These are phyloP conservation scores for Litsea cubeba DNA, from an alignment of 164 flowering plant species.

Conservation along the genomic window DNA sequence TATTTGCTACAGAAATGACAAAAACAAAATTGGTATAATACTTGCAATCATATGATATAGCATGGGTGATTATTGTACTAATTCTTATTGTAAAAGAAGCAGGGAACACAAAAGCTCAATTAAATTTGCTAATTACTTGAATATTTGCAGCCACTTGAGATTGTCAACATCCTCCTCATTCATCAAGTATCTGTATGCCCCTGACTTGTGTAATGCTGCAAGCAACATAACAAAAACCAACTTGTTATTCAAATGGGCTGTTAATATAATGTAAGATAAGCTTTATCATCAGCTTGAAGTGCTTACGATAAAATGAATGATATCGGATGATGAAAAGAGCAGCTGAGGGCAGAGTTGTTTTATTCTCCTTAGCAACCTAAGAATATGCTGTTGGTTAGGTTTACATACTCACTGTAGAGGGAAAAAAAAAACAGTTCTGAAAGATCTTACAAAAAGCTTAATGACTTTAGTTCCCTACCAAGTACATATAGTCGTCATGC, in stretches of 20 bases:
- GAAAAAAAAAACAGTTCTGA: not conserved
- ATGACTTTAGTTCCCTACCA: constrained; percentile 33
- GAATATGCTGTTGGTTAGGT: constrained; percentile 1
- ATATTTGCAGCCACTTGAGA: constrained; percentile 37
- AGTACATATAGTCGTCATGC: constrained; percentile 78
- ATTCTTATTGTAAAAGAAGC: not conserved
- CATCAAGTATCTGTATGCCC: constrained; percentile 36
- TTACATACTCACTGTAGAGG: not conserved
- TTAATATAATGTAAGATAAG: not conserved
- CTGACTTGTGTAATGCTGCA: constrained; percentile 32
- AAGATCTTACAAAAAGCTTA: not conserved
- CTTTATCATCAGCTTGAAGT: not conserved
- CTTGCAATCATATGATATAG: too few species aligned
- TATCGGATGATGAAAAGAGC: constrained; percentile 68
- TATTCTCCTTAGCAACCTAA: constrained; percentile 67
- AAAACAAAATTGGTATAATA: not conserved
- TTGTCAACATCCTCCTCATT: constrained; percentile 35
- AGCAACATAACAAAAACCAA: not conserved
- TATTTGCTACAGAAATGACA: constrained; percentile 28
- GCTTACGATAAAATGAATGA: constrained; percentile 71
- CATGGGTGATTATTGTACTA: not conserved
- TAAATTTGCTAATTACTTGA: constrained; percentile 23
- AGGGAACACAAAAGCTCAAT: not conserved
- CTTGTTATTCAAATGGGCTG: not conserved
- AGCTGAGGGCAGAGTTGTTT: constrained; percentile 62